Percentiles rank a stretch among this genome's conserved stretches.
Evolutionary conservation across 257 asterid genomes (phyloP).

Genomic region (Paulownia fortunei): DNA sequence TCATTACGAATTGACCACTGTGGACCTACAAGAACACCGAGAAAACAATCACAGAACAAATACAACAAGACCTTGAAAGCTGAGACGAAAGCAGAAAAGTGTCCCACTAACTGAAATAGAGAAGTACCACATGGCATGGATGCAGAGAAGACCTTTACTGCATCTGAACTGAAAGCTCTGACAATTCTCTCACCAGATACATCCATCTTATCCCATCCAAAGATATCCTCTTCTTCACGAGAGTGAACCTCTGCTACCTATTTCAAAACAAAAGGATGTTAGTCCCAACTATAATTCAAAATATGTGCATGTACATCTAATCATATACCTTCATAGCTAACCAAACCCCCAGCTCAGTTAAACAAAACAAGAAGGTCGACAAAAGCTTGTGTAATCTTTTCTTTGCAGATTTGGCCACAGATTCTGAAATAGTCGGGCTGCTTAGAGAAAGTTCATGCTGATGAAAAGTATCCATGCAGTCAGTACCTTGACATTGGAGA

Average conservation of each 20-base stretch:
- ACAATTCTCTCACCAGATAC: constrained; percentile 45
- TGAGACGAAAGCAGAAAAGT: not conserved
- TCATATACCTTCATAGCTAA: constrained; percentile 71
- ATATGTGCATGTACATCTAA: not conserved
- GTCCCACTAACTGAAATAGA: constrained; percentile 3
- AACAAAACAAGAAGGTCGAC: constrained; percentile 56
- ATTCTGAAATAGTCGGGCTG: constrained; percentile 33
- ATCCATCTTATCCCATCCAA: constrained; percentile 54
- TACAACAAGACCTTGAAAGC: constrained; percentile 8
- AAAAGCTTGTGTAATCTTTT: constrained; percentile 48
- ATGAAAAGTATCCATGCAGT: constrained; percentile 22
- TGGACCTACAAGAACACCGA: constrained; percentile 39
- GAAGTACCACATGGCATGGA: constrained; percentile 60
- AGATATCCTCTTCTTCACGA: constrained; percentile 39
- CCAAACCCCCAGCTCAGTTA: constrained; percentile 78
- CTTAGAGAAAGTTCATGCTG: constrained; percentile 53
- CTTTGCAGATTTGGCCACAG: constrained; percentile 47
- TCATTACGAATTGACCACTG: constrained; percentile 41
- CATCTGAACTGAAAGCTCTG: constrained; percentile 60
- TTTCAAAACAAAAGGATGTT: constrained; percentile 14
- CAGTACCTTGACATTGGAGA: constrained; percentile 27
- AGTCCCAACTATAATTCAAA: not conserved
- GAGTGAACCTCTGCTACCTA: constrained; percentile 78
- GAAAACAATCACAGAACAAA: constrained; percentile 16
- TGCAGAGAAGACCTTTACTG: constrained; percentile 46